Evolutionary conservation across 1,139 yeast species (phyloP).

Genomic region (Spathaspora sp.): DNA sequence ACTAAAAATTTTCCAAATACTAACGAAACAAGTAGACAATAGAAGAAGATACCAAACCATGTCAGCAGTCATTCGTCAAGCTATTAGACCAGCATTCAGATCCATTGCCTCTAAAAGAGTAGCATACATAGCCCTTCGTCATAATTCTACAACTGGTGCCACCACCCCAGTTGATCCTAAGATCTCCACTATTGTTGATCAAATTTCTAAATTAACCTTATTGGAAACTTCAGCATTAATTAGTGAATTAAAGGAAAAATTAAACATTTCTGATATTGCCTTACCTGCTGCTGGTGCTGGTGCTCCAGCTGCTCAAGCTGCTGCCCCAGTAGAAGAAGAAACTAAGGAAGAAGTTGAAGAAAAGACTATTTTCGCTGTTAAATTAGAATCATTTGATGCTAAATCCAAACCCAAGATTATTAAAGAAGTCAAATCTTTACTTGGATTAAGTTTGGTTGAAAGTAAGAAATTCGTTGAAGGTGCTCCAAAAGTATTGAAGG

Average conservation of each 20-base stretch:
- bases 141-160: constrained; percentile 50
- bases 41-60: too few relatives aligned
- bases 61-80: constrained; percentile 34
- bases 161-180: constrained; percentile 77
- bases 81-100: constrained; percentile 39
- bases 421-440: constrained; percentile 90
- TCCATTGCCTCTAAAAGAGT: constrained; percentile 25
- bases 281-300: constrained; percentile 74
- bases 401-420: constrained; percentile 96
- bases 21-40: neutral
- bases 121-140: constrained; percentile 30
- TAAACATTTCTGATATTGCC: constrained; percentile 91
- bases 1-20: constrained; percentile 1
- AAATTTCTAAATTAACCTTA: constrained; percentile 83
- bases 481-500: constrained; percentile 92
- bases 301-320: constrained; percentile 73
- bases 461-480: constrained; percentile 97
- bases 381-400: constrained; percentile 91
- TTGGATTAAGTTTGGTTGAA: constrained; percentile 92
- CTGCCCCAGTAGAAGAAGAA: constrained; percentile 74
- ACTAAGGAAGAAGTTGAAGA: constrained; percentile 83
- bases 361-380: constrained; percentile 88
- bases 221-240: constrained; percentile 88
- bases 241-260: constrained; percentile 76
- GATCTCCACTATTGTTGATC: constrained; percentile 82